Evolutionary conservation across 768 basidiomycete genomes (phyloP).

Genomic region (Mycena albidolilacea): DNA sequence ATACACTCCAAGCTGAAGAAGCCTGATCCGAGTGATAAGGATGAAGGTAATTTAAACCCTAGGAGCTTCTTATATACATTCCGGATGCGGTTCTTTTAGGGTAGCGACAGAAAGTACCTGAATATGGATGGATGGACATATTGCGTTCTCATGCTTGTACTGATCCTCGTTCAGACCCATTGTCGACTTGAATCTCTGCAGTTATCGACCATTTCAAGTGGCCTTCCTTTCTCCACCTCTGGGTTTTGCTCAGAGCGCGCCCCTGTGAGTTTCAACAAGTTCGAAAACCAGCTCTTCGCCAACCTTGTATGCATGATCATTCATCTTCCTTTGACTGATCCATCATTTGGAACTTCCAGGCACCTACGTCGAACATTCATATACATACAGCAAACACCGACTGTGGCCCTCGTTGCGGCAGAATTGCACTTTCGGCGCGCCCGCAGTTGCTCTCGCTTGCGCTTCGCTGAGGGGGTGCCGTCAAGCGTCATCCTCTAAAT

Average conservation of each 20-base stretch:
- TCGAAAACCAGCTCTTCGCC: slow-evolving; percentile 9
- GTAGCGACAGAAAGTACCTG: slow-evolving; percentile 17
- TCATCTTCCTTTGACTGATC: slow-evolving; percentile 16
- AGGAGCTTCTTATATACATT: background rate
- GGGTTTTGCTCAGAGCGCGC: slow-evolving; percentile 11
- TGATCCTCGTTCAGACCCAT: background rate
- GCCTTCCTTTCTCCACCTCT: slow-evolving; percentile 14
- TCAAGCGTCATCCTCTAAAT: slow-evolving; percentile 22
- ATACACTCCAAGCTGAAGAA: slow-evolving; percentile 20
- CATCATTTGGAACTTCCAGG: slow-evolving; percentile 20
- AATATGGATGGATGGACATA: slow-evolving; percentile 18
- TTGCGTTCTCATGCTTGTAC: slow-evolving; percentile 21
- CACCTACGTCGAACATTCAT: slow-evolving; percentile 4
- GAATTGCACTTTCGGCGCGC: slow-evolving; percentile 13
- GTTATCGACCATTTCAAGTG: slow-evolving; percentile 16
- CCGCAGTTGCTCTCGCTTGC: slow-evolving; percentile 20
- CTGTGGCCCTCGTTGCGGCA: slow-evolving; percentile 3
- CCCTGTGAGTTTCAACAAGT: slow-evolving; percentile 10
- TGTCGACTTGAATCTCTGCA: slow-evolving; percentile 13
- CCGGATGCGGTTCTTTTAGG: background rate
- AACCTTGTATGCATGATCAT: slow-evolving; percentile 8
- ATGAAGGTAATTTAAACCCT: slow-evolving; percentile 19
- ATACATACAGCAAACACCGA: background rate
- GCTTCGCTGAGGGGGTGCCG: slow-evolving; percentile 1
- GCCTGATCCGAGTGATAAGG: slow-evolving; percentile 17